Conservation (phyloP, 192 early-diverging fungal species). For the Umbelopsis sp. region DNA sequence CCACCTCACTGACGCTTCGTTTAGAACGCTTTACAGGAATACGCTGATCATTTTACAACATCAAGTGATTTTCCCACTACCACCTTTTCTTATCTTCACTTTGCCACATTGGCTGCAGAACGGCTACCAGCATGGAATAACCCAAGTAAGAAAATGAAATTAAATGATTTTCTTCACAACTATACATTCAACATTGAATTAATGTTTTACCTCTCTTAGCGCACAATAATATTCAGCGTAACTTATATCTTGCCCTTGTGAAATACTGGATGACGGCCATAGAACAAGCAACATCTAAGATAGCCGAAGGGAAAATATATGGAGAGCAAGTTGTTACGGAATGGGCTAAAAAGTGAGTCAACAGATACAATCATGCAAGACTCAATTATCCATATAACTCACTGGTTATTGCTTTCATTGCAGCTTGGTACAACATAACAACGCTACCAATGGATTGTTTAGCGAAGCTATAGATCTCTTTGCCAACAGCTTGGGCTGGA, state of each 20-base stretch:
- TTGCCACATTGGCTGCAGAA: slow-evolving; percentile 71
- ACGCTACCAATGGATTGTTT: slow-evolving; percentile 61
- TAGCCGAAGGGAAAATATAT: slow-evolving; percentile 82
- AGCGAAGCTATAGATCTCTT: slow-evolving; percentile 47
- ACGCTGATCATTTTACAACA: slow-evolving; percentile 76
- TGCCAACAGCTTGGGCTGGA: slow-evolving; percentile 8
- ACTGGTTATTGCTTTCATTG: background rate
- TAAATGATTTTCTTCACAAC: background rate
- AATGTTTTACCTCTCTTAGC: slow-evolving; percentile 5
- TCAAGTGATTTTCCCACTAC: slow-evolving; percentile 74
- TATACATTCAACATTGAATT: background rate
- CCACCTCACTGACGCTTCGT: background rate
- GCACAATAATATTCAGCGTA: slow-evolving; percentile 67
- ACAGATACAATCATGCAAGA: no score
- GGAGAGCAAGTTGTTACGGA: slow-evolving; percentile 75
- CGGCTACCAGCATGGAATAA: slow-evolving; percentile 83
- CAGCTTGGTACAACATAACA: slow-evolving; percentile 65
- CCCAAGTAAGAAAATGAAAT: slow-evolving; percentile 22
- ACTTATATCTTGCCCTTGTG: slow-evolving; percentile 71
- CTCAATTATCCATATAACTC: background rate
- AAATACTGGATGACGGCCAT: slow-evolving; percentile 80
- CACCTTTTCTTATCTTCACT: slow-evolving; percentile 80
- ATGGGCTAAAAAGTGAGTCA: slow-evolving; percentile 75
- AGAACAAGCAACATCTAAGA: slow-evolving; percentile 66
- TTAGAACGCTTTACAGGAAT: slow-evolving; percentile 69